Conservation (phyloP, 805 yeast species). For the Hemisphaericaspora nanyangensis region DNA sequence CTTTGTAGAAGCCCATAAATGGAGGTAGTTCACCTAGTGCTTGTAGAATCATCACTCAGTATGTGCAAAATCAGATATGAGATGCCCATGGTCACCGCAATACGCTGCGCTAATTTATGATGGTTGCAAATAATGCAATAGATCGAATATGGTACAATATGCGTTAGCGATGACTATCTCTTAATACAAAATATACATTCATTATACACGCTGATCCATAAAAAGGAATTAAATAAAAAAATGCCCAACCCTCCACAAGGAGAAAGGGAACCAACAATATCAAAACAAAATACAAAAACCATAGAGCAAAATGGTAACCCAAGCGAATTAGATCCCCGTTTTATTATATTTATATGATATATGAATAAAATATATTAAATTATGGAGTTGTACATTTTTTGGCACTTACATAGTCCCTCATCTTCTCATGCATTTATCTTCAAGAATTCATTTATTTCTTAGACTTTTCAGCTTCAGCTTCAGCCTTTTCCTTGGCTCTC, state of each 20-base stretch:
- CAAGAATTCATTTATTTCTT: constrained; percentile 65
- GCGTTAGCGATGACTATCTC: too few relatives aligned
- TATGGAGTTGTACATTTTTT: not conserved
- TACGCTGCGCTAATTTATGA: too few relatives aligned
- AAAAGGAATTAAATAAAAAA: not conserved
- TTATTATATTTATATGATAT: constrained; percentile 6
- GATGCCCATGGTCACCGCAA: too few relatives aligned
- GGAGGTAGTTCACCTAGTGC: too few relatives aligned
- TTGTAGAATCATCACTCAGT: too few relatives aligned
- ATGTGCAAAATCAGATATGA: too few relatives aligned
- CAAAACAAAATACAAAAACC: too few relatives aligned
- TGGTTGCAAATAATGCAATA: too few relatives aligned
- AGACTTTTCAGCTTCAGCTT: constrained; percentile 97
- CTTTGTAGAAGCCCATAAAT: too few relatives aligned
- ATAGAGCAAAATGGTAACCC: too few relatives aligned
- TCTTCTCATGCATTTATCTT: not conserved
- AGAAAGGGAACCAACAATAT: not conserved
- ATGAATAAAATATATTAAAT: constrained; percentile 4
- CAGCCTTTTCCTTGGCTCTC: constrained; percentile 96
- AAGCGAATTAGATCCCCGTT: constrained; percentile 1
- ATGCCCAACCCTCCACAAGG: not conserved
- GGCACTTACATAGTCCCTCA: not conserved
- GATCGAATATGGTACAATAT: too few relatives aligned
- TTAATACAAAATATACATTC: not conserved
- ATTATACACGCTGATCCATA: not conserved